Evolutionary conservation across 2,329 filamentous ascomycete species (phyloP), one percentile per base, ranked within the genome.

Genomic region (Aspergillus cejpii): DNA sequence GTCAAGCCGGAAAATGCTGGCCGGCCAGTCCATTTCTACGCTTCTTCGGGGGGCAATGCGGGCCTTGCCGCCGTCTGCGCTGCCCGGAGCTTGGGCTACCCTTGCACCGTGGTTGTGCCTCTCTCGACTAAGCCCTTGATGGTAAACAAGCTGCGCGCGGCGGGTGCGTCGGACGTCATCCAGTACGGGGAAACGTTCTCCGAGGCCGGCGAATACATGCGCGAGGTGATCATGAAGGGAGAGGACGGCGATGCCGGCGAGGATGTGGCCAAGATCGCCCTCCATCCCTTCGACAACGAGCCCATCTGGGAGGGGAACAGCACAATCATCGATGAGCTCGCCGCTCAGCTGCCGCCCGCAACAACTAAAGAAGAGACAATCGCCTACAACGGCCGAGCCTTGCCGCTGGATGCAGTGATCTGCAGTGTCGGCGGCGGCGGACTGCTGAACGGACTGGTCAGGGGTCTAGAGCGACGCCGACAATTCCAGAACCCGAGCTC

Each of bases 341-440:
- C 66, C 39, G 55, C 57, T 19, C 70, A 73, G 47, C 57, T 73
- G 34, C 67, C 69, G 2, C 49, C 53, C 2, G 53, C 53, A 28
- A 58, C 52, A 26, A 58, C 54, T 24, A 64, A 67, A 2, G 64
- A 66, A 1, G 56, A 62, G 31, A 54, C 54, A 37, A 45, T 52
- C 10, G 46, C 48, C 29, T 62, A 65, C 50, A 44, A 47, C 24
- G 54, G 51, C 24, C 57, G 60, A 15, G 55, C 61, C 2, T 51
- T 70, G 12, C 70, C 72, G 7, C 75, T 85, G 2, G 82, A 89
- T 56, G 84, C 76, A 2, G 73, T 94, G 10, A 76, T 92, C 36
- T 91, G 85, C 66, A 84, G 76, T 47, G 85, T 90, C 28, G 88
- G 88, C 5, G 88, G 88, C 7, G 88, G 88, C 12, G 87, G 88